These are phyloP conservation scores for Sarocladiaceae sp. DNA, from an alignment of 2,329 filamentous ascomycete species.

Conservation along the genomic window DNA sequence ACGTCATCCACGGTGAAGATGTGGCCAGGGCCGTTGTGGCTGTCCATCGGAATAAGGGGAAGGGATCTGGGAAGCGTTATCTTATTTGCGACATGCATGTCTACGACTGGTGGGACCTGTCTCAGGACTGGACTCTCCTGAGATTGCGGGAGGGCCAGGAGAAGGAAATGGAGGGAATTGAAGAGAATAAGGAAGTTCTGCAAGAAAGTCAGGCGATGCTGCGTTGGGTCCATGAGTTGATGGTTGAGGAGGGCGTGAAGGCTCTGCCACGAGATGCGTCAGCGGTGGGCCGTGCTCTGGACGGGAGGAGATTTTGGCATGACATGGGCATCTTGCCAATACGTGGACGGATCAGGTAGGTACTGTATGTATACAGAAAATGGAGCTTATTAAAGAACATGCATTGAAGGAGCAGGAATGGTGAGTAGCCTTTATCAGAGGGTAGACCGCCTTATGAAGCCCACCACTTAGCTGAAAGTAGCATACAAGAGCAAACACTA, in stretches of 20 bases:
- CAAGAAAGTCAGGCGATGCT: background rate
- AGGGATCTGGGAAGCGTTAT: background rate
- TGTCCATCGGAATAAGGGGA: background rate
- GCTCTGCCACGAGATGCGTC: slow-evolving; percentile 1
- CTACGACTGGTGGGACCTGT: slow-evolving; percentile 4
- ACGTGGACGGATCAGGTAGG: slow-evolving; percentile 3
- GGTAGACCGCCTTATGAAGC: too few species aligned
- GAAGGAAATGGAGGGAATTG: background rate
- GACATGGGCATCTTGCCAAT: slow-evolving; percentile 4
- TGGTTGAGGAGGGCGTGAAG: slow-evolving; percentile 1
- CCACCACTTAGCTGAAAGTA: too few species aligned
- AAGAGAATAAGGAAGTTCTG: background rate
- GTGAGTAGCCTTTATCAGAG: too few species aligned
- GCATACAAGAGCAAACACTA: too few species aligned
- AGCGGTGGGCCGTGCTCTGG: slow-evolving; percentile 2
- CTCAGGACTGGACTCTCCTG: slow-evolving; percentile 1
- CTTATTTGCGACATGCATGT: slow-evolving; percentile 5
- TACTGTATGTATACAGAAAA: background rate
- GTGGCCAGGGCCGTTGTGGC: slow-evolving; percentile 2
- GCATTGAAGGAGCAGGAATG: too few species aligned
- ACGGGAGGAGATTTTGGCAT: slow-evolving; percentile 1
- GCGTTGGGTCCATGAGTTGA: slow-evolving; percentile 5
- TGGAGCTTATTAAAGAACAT: too few species aligned
- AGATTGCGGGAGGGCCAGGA: background rate
- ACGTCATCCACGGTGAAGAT: slow-evolving; percentile 3